Conservation (phyloP, 768 basidiomycete genomes). For the Xerocomus potaroensis region DNA sequence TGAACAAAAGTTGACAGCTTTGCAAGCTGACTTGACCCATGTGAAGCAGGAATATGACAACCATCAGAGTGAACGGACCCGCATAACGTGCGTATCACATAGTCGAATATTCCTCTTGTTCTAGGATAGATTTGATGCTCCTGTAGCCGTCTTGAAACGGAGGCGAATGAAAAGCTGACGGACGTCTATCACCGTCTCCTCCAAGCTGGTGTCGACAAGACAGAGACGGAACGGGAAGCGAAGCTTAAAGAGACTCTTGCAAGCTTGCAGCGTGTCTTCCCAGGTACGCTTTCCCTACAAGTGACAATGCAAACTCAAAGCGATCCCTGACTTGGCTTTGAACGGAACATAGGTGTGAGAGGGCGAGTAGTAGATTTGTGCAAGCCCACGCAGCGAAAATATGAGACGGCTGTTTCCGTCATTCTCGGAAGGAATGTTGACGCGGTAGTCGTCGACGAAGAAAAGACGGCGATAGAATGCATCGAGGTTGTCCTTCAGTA, state of each 20-base stretch:
- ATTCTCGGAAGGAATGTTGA: constrained; percentile 94
- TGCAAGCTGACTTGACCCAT: constrained; percentile 58
- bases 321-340: not conserved
- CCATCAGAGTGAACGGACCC: constrained; percentile 75
- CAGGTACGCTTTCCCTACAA: constrained; percentile 44
- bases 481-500: constrained; percentile 63
- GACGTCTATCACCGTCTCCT: constrained; percentile 78
- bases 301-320: not conserved
- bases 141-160: constrained; percentile 79
- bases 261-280: constrained; percentile 84
- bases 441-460: constrained; percentile 93
- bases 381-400: constrained; percentile 89
- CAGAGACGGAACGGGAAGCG: constrained; percentile 79
- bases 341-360: constrained; percentile 60
- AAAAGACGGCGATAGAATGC: constrained; percentile 95
- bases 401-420: constrained; percentile 87
- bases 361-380: constrained; percentile 93
- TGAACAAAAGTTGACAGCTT: constrained; percentile 52
- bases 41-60: constrained; percentile 80
- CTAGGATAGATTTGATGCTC: not conserved
- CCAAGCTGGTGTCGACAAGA: constrained; percentile 85
- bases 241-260: constrained; percentile 83
- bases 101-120: not conserved
- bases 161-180: constrained; percentile 88
- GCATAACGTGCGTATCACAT: constrained; percentile 54